Evolutionary conservation across 768 basidiomycete species (phyloP).

Genomic region (Naganishia vishniacii): DNA sequence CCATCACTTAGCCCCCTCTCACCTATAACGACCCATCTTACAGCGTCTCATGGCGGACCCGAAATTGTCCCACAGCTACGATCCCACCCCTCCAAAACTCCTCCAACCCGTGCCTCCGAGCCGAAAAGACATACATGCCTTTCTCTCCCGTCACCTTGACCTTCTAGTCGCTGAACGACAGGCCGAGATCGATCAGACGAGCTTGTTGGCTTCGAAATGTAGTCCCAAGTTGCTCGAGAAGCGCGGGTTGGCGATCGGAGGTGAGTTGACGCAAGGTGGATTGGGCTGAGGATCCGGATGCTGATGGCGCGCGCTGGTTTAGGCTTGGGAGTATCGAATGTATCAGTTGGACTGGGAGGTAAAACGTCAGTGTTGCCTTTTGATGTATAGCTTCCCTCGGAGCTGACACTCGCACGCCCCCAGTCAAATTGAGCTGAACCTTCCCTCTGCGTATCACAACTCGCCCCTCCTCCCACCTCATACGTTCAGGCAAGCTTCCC

Average conservation of each 20-base stretch:
- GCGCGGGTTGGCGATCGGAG: constrained; percentile 72
- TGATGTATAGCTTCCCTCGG: too few species aligned
- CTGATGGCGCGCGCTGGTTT: constrained; percentile 71
- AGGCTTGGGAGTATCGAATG: constrained; percentile 63
- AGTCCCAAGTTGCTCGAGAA: constrained; percentile 79
- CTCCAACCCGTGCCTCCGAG: constrained; percentile 30
- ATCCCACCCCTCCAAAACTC: constrained; percentile 11
- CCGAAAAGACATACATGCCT: constrained; percentile 32
- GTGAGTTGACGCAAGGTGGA: constrained; percentile 34
- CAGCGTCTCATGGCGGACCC: too few species aligned
- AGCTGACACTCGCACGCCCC: too few species aligned
- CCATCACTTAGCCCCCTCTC: too few species aligned
- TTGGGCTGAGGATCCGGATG: too few species aligned
- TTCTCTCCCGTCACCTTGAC: constrained; percentile 40
- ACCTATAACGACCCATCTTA: too few species aligned
- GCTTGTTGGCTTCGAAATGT: constrained; percentile 74
- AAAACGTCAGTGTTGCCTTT: constrained; percentile 68
- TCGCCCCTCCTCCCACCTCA: constrained; percentile 74
- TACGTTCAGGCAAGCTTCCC: constrained; percentile 66
- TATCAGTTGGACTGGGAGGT: constrained; percentile 83
- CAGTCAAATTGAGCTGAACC: constrained; percentile 79
- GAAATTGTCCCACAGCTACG: neutral
- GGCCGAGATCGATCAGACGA: constrained; percentile 76
- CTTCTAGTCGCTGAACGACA: constrained; percentile 68
- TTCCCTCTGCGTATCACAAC: constrained; percentile 72